These are phyloP conservation scores for Pichia norvegensis DNA, from an alignment of 1,139 yeast genomes.

Conservation along the genomic window DNA sequence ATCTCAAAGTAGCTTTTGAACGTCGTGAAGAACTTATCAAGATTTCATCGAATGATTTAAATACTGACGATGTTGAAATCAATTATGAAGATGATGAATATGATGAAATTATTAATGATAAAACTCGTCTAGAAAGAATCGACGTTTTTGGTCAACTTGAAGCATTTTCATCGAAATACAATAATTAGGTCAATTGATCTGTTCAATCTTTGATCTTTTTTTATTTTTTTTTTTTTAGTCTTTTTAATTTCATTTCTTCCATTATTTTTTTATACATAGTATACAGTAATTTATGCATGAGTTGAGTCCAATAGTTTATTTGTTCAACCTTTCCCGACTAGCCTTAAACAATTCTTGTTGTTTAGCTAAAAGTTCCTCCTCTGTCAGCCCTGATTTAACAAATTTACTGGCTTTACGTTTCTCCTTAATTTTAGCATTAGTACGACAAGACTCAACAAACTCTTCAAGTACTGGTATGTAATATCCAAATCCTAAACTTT, in stretches of 20 bases:
- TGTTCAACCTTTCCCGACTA: conserved; percentile 70
- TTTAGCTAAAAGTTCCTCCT: conserved; percentile 83
- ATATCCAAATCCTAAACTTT: conserved; percentile 79
- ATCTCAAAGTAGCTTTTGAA: conserved; percentile 11
- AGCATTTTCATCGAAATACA: neutral
- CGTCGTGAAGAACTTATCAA: conserved; percentile 13
- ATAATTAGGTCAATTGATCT: neutral
- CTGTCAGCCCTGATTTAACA: conserved; percentile 85
- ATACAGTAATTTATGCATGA: neutral
- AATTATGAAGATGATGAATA: conserved; percentile 33
- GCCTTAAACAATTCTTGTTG: conserved; percentile 90
- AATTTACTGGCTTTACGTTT: conserved; percentile 87
- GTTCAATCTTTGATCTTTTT: too few relatives aligned
- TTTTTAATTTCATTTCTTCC: too few relatives aligned
- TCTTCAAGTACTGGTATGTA: conserved; percentile 62
- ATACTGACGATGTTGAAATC: conserved; percentile 20
- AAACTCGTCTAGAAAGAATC: conserved; percentile 33
- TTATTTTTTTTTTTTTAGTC: too few relatives aligned
- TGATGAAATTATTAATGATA: neutral
- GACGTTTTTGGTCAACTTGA: conserved; percentile 32
- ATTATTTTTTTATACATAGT: neutral
- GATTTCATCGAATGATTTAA: conserved; percentile 6
- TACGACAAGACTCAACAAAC: conserved; percentile 54
- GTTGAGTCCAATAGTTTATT: conserved; percentile 22
- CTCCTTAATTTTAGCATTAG: conserved; percentile 80